Conservation (phyloP, 129 eudicot genomes). For the Apium graveolens region DNA sequence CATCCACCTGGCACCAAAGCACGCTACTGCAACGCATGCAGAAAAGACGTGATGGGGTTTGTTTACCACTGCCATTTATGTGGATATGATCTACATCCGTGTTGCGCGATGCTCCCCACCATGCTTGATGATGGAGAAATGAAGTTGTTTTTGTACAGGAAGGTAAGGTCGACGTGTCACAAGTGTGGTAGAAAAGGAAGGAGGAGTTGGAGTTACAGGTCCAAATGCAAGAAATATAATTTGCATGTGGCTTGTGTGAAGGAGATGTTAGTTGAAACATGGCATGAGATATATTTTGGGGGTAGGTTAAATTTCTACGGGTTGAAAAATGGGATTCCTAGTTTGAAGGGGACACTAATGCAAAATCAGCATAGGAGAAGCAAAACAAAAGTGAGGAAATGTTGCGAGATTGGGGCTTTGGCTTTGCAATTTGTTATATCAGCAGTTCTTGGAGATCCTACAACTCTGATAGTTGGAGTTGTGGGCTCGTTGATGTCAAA, state of each 20-base stretch:
- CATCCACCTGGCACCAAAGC: conserved; percentile 1
- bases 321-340: not conserved
- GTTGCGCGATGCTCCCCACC: conserved; percentile 1
- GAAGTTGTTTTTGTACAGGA: conserved; percentile 3
- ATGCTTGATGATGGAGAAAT: conserved; percentile 6
- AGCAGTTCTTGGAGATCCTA: conserved; percentile 6
- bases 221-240: conserved; percentile 3
- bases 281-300: conserved; percentile 3
- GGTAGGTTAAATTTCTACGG: not conserved
- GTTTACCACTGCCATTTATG: conserved; percentile 3
- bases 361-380: conserved; percentile 5
- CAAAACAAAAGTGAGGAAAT: conserved; percentile 1
- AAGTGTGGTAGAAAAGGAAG: conserved; percentile 8
- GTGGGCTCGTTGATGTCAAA: conserved; percentile 5
- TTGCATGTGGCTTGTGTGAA: conserved; percentile 7
- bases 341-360: not conserved
- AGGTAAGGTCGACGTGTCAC: not conserved
- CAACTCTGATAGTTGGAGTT: conserved; percentile 4
- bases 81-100: conserved; percentile 1
- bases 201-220: conserved; percentile 5
- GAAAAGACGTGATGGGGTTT: not conserved
- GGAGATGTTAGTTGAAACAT: not conserved
- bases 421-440: conserved; percentile 8
- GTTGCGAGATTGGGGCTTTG: conserved; percentile 4
- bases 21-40: conserved; percentile 8